A percentile compares a stretch with the other conserved stretches of the same genome.
phyloP scores from a whole-genome alignment of 2,329 filamentous ascomycete species.

The Neofusicoccum parvum region DNA sequence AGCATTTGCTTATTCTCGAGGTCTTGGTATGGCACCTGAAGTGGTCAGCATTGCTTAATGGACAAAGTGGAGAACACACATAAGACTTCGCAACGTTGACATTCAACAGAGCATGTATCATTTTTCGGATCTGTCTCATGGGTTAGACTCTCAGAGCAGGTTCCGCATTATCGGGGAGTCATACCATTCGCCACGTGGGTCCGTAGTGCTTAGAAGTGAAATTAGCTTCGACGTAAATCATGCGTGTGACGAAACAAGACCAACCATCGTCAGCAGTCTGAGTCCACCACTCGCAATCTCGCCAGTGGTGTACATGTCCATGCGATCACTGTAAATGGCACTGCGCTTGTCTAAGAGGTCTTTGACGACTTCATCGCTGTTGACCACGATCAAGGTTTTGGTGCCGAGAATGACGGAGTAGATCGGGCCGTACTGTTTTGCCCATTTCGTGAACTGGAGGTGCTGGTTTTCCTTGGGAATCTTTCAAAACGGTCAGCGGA shows the following conservation, averaged over 20 bases:
- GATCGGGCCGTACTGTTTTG: slow-evolving; percentile 54
- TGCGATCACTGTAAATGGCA: slow-evolving; percentile 53
- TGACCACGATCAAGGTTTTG: slow-evolving; percentile 51
- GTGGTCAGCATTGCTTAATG: background rate
- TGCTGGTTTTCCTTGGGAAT: slow-evolving; percentile 49
- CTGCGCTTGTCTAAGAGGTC: slow-evolving; percentile 56
- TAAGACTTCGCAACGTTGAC: slow-evolving; percentile 25
- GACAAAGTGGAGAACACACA: slow-evolving; percentile 3
- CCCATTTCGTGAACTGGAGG: slow-evolving; percentile 56
- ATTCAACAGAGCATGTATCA: slow-evolving; percentile 27
- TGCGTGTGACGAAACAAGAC: background rate
- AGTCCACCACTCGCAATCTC: slow-evolving; percentile 24
- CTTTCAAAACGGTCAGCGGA: slow-evolving; percentile 17
- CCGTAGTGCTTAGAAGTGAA: slow-evolving; percentile 25
- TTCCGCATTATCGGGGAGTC: background rate
- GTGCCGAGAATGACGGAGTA: slow-evolving; percentile 56
- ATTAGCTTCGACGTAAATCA: background rate
- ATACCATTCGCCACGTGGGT: slow-evolving; percentile 25
- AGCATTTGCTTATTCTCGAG: slow-evolving; percentile 60
- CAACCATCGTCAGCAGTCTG: slow-evolving; percentile 27
- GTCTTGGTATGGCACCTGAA: slow-evolving; percentile 56
- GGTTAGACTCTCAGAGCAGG: background rate
- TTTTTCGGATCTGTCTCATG: slow-evolving; percentile 21
- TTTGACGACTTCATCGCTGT: slow-evolving; percentile 49
- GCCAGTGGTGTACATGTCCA: slow-evolving; percentile 45